Evolutionary conservation across 164 flowering plant species (phyloP).

Genomic region (Vitis labrusca): DNA sequence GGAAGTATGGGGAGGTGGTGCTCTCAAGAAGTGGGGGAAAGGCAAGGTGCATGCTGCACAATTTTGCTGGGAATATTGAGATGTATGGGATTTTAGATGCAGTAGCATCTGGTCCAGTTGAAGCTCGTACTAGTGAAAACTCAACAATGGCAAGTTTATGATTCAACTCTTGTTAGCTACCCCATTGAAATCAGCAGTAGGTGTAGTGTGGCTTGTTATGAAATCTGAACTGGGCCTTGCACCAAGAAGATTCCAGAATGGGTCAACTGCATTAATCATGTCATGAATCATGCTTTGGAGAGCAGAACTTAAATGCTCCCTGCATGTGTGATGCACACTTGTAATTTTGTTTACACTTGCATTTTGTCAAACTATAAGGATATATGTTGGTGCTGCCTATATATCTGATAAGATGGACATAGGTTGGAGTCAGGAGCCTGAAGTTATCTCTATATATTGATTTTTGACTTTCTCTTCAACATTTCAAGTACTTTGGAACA

Average conservation of each 20-base stretch:
- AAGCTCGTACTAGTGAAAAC: constrained; percentile 64
- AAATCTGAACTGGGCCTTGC: not conserved
- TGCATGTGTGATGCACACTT: not conserved
- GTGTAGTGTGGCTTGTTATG: not conserved
- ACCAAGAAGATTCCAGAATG: not conserved
- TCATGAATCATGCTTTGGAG: not conserved
- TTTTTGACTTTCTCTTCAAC: no score
- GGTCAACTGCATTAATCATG: not conserved
- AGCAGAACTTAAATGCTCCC: not conserved
- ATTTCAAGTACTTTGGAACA: not conserved
- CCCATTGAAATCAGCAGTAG: no score
- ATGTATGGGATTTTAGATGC: constrained; percentile 80
- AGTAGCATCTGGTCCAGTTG: constrained; percentile 68
- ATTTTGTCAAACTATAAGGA: not conserved
- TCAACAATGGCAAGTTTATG: constrained; percentile 64
- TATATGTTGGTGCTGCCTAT: not conserved
- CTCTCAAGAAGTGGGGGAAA: no score
- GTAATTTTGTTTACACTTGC: not conserved
- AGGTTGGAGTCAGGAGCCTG: not conserved
- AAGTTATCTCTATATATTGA: no score
- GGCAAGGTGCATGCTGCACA: constrained; percentile 92
- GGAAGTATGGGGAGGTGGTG: no score
- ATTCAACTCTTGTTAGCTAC: not conserved
- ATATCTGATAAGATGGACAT: not conserved
- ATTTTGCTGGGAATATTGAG: constrained; percentile 79